phyloP scores from a whole-genome alignment of 331 rosid genomes.

The Rosa hybrid region DNA sequence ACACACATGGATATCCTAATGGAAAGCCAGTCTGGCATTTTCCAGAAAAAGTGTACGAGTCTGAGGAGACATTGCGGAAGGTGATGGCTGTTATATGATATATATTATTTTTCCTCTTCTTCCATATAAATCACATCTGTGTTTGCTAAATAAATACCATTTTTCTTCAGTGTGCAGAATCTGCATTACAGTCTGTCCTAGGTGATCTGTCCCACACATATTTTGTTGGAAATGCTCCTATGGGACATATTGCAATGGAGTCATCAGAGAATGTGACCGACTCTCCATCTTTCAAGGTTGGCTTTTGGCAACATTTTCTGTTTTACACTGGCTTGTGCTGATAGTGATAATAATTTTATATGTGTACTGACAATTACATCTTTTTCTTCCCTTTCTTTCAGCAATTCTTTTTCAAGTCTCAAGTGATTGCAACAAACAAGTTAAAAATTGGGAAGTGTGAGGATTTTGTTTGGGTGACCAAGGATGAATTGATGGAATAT shows the following conservation, averaged over 20 bases:
- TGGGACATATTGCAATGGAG: slow-evolving; percentile 67
- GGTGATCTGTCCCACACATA: slow-evolving; percentile 82
- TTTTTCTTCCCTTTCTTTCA: slow-evolving; percentile 27
- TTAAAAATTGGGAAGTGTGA: slow-evolving; percentile 51
- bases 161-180: slow-evolving; percentile 77
- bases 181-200: slow-evolving; percentile 71
- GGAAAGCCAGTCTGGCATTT: slow-evolving; percentile 80
- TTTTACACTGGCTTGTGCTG: slow-evolving; percentile 8
- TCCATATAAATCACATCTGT: not conserved
- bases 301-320: not conserved
- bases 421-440: slow-evolving; percentile 75
- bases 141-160: not conserved
- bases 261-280: slow-evolving; percentile 43
- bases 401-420: slow-evolving; percentile 88
- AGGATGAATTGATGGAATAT: slow-evolving; percentile 77
- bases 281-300: slow-evolving; percentile 63
- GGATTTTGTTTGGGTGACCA: slow-evolving; percentile 88
- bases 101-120: no score
- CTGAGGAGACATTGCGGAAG: slow-evolving; percentile 79
- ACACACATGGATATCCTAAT: slow-evolving; percentile 52
- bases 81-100: slow-evolving; percentile 33
- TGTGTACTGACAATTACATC: not conserved
- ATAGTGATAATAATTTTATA: not conserved
- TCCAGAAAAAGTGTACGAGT: slow-evolving; percentile 77
- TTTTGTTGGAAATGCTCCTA: slow-evolving; percentile 95